Base-by-base conservation (phyloP, 164 flowering plant genomes). In the Buxus sempervirens region DNA sequence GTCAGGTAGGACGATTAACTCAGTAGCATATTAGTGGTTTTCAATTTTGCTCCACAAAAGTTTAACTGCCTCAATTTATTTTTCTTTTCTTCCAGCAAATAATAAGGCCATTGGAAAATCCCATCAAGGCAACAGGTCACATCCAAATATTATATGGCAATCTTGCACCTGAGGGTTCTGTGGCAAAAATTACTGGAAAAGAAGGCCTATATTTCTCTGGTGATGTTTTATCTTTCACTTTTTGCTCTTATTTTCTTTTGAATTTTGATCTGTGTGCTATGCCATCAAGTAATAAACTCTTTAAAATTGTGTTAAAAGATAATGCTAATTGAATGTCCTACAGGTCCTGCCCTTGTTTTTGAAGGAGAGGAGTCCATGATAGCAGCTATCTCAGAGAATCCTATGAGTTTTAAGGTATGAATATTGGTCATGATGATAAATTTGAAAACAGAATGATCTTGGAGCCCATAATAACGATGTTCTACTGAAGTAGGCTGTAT, bases 351-450 rank as follows among this genome's bases (percentile, higher is more conserved):
- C 26, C 92, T 91, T 75, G 91, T 93, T 9, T 96, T 96, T 76
- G 98, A 96, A 80, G 98, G 98, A 55, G 98, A 96, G 77, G 98
- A 96, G 77, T 72, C 98, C 54, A 96, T 93, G 99, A 56, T 90
- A 68, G 88, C 87, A 22, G 96, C 98, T 57, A 87, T 93, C 65
- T 77, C 97, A 0, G 90, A 86, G 65, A 69, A 90, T 74, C 95
- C 98, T 59, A 23, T 59, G 64, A 91, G 82, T 70, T 96, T 96
- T 72, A 96, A 93, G 98, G 99, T 90, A 75, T 48, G 60, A 19
- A 48, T 22, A 6, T 45, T 45, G 51, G 51, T 45, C 51, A 45
- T 6, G 10, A 10, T 45, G 51, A 15, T 45, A 45, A 10, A 45
- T 45, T 45, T 45, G 51, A 45, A 45, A 45, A 45, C 14, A 10